Evolutionary conservation across 768 basidiomycete genomes (phyloP).

Genomic region (Leccinellum rugosiceps): DNA sequence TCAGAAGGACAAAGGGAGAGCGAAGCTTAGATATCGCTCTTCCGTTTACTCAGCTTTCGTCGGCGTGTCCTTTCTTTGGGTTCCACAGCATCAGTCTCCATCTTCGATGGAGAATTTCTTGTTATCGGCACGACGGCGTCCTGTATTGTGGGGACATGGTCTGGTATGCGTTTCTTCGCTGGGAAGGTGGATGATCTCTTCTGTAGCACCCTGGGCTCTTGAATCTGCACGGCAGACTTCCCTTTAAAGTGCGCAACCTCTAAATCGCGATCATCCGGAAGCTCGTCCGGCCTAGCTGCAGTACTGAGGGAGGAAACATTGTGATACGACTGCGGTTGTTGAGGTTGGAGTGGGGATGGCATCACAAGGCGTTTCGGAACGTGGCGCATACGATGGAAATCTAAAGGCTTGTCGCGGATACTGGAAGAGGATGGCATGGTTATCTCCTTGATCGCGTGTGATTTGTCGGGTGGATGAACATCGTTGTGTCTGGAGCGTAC

Average conservation of each 20-base stretch:
- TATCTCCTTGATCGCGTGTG: not conserved
- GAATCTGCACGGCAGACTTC: conserved; percentile 6
- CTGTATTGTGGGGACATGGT: conserved; percentile 16
- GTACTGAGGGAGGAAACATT: conserved; percentile 7
- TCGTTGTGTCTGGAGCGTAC: conserved; percentile 7
- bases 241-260: conserved; percentile 4
- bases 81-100: conserved; percentile 15
- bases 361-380: conserved; percentile 69
- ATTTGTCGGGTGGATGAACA: conserved; percentile 8
- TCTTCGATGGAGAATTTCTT: conserved; percentile 8
- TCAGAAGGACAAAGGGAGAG: conserved; percentile 9
- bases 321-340: conserved; percentile 14
- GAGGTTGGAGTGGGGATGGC: conserved; percentile 62
- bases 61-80: conserved; percentile 26
- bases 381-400: conserved; percentile 31
- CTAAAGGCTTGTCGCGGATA: conserved; percentile 8
- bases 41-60: conserved; percentile 35
- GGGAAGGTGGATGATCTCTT: conserved; percentile 26
- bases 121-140: conserved; percentile 6
- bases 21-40: conserved; percentile 22
- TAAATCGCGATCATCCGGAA: not conserved
- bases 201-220: conserved; percentile 20
- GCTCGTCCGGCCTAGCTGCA: conserved; percentile 3
- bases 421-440: conserved; percentile 4
- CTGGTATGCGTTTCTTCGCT: conserved; percentile 25